A percentile compares a stretch with the other conserved stretches of the same genome.
These are phyloP conservation scores for Colletotrichum nymphaeae DNA, from an alignment of 2,329 filamentous ascomycete species.

Conservation along the genomic window DNA sequence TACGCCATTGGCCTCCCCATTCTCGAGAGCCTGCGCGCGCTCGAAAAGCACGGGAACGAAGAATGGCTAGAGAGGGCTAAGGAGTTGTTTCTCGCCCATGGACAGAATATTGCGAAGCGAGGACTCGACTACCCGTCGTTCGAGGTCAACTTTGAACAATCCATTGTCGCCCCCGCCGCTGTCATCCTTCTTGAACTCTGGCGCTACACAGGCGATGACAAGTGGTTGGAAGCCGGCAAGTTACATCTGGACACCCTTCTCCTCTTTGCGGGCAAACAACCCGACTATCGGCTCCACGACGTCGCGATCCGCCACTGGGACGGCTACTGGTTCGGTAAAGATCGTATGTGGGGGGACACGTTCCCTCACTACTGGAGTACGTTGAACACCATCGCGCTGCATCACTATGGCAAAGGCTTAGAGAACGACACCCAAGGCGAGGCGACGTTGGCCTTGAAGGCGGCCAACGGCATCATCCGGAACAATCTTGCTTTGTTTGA, in stretches of 20 bases:
- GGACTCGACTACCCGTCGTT: constrained; percentile 27
- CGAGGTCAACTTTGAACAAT: constrained; percentile 35
- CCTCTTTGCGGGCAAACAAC: constrained; percentile 30
- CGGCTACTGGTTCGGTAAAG: constrained; percentile 34
- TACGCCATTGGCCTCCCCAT: constrained; percentile 31
- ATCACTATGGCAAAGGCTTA: constrained; percentile 23
- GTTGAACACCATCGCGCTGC: constrained; percentile 25
- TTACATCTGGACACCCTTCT: constrained; percentile 24
- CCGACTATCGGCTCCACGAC: constrained; percentile 32
- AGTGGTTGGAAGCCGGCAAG: constrained; percentile 44
- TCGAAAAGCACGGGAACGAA: not conserved
- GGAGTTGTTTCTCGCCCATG: constrained; percentile 7
- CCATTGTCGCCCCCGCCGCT: constrained; percentile 33
- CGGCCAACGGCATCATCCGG: constrained; percentile 17
- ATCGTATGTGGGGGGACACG: constrained; percentile 33
- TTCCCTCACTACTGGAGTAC: constrained; percentile 36
- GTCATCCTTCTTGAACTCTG: constrained; percentile 59
- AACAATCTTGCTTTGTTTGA: constrained; percentile 27
- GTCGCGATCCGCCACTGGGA: constrained; percentile 34
- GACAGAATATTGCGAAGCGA: not conserved
- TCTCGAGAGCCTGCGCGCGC: constrained; percentile 11
- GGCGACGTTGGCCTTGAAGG: not conserved
- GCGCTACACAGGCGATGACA: constrained; percentile 52
- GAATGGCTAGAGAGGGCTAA: not conserved
- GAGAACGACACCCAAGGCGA: not conserved